Conservation (phyloP, 2,329 filamentous ascomycete genomes). For the Fusarium nelsonii region DNA sequence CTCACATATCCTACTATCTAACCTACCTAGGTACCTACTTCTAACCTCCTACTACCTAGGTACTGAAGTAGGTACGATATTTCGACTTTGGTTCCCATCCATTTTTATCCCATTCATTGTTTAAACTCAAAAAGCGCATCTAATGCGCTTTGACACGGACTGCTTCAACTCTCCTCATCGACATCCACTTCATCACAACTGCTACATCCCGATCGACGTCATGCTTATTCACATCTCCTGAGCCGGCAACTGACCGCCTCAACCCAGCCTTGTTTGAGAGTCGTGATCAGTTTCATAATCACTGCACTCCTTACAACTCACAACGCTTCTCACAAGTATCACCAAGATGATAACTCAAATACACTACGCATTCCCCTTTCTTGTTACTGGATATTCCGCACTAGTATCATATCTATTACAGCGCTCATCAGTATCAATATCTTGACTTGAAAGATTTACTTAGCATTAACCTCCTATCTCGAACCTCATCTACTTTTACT, state of each 20-base stretch:
- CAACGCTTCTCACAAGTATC: constrained; percentile 16
- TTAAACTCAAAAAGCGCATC: background rate
- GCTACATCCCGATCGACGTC: constrained; percentile 23
- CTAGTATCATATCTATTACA: constrained; percentile 23
- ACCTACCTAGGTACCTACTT: too few relatives aligned
- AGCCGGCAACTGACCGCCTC: constrained; percentile 39
- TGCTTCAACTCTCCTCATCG: background rate
- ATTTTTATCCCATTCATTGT: constrained; percentile 1
- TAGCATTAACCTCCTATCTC: background rate
- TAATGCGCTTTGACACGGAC: background rate
- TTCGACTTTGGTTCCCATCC: constrained; percentile 17
- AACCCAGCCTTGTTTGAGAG: constrained; percentile 21
- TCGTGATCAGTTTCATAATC: constrained; percentile 40
- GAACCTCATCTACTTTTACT: background rate
- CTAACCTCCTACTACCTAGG: too few relatives aligned
- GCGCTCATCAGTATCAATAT: constrained; percentile 36
- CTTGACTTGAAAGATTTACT: constrained; percentile 20
- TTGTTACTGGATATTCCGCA: constrained; percentile 24
- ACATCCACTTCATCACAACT: background rate
- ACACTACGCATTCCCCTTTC: constrained; percentile 27
- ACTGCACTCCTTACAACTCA: constrained; percentile 20
- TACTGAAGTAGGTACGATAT: background rate
- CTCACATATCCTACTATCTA: background rate
- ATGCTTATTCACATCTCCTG: constrained; percentile 40
- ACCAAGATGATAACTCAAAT: constrained; percentile 48